These are phyloP conservation scores for Teratosphaeria viscida DNA, from an alignment of 2,329 filamentous ascomycete species.

Conservation along the genomic window DNA sequence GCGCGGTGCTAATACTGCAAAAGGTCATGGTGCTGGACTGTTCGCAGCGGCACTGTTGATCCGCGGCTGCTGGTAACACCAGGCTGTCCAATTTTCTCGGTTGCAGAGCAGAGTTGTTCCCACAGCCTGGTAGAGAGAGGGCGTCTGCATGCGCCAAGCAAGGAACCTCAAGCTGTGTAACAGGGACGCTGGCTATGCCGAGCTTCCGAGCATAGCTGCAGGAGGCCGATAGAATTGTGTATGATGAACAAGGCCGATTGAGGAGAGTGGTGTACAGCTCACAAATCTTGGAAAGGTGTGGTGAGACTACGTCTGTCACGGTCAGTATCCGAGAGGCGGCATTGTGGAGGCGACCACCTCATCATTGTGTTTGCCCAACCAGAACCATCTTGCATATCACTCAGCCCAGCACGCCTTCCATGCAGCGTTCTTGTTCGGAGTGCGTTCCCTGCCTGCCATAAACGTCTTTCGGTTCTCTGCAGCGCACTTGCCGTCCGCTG, in stretches of 20 bases:
- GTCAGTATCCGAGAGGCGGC: not conserved
- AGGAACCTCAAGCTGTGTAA: not conserved
- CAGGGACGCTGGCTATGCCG: not conserved
- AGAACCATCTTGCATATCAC: not conserved
- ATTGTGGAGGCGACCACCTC: not conserved
- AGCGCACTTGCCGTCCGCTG: not conserved
- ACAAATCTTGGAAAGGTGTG: not conserved
- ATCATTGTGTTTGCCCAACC: constrained; percentile 1
- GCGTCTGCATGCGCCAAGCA: not conserved
- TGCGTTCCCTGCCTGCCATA: not conserved
- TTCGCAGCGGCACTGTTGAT: not conserved
- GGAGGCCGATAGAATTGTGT: not conserved
- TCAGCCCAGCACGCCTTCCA: not conserved
- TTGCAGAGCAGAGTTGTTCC: not conserved
- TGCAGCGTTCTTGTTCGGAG: not conserved
- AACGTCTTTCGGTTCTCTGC: not conserved
- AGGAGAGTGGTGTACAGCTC: not conserved
- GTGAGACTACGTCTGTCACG: not conserved
- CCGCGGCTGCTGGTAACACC: not conserved
- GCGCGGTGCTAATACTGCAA: not conserved
- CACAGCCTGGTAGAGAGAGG: not conserved
- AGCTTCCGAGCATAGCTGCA: not conserved
- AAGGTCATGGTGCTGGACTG: not conserved
- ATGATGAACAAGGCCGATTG: not conserved
- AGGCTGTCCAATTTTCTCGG: not conserved